Base-by-base conservation (phyloP, 352 stramenopile species). In the Albugo laibachii region DNA sequence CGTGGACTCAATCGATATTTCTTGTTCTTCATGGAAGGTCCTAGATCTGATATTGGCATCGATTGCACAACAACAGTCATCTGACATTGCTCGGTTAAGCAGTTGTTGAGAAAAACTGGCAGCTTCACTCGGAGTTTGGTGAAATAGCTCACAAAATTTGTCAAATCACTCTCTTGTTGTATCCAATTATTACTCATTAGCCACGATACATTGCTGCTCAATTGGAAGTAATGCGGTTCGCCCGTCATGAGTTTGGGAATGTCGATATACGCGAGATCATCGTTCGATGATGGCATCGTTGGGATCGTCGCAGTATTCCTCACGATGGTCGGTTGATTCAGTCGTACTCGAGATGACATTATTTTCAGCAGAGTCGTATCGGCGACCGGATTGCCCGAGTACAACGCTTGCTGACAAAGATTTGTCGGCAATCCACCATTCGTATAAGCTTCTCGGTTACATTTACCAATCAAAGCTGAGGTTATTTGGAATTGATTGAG, bases 201-300 rank as follows among this genome's bases (percentile, higher is more conserved):
- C 47, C 47, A 52, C 15, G 47, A 31, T 35, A 35, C 47, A 35
- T 52, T 52, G 37, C 40, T 47, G 1, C 13, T 20, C 45, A 52
- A 18, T n/a, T 52, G 45, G 36, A 52, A 52, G 36, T 52, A 52
- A 27, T 48, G 39, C 5, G 47, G 16, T 42, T 47, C 19, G 0
- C 47, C 47, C 18, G 41, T 42, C 34, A 43, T 36, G 2, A 52
- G 21, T 34, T 52, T 52, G 35, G 47, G 2, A 15, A 52, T 16
- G 19, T 52, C 47, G 36, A 52, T 52, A 36, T 52, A 52, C 2
- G 47, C 45, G 20, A 49, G 45, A 37, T 49, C 45, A 14, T 37
- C 45, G 12, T 11, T 3, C 15, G 38, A 49, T 20, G 45, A 49
- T 49, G 45, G 45, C 4, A 18, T 37, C 13, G 45, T 49, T 15